Percentiles rank a stretch among this genome's conserved stretches.
Evolutionary conservation across 805 yeast genomes (phyloP).

Genomic region (Starmerella tilneyi): DNA sequence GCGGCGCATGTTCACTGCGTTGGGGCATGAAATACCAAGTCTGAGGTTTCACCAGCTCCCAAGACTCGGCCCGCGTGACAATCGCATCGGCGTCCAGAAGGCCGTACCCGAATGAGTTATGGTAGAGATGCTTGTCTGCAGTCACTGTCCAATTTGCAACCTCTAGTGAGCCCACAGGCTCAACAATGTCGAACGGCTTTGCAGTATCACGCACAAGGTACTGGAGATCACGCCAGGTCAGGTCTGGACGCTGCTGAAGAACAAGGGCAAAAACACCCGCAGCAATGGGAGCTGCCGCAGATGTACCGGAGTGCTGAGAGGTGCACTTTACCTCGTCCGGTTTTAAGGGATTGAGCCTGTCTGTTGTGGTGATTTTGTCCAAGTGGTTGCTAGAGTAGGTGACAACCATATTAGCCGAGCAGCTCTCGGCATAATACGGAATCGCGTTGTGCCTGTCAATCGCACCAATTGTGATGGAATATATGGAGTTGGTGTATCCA

Average conservation of each 20-base stretch:
- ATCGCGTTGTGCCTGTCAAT: constrained; percentile 78
- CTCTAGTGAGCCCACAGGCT: constrained; percentile 29
- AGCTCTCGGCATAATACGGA: constrained; percentile 83
- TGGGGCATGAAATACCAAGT: constrained; percentile 52
- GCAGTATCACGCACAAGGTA: constrained; percentile 67
- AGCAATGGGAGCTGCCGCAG: constrained; percentile 97
- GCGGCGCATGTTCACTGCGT: not conserved
- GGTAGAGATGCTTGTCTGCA: constrained; percentile 56
- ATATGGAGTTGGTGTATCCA: constrained; percentile 92
- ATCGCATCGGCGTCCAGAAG: constrained; percentile 71
- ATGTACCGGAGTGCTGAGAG: constrained; percentile 81
- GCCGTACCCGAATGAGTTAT: constrained; percentile 88
- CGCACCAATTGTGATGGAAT: constrained; percentile 90
- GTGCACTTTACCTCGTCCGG: constrained; percentile 42
- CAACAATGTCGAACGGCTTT: constrained; percentile 46
- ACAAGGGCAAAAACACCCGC: constrained; percentile 89
- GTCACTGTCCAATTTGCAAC: constrained; percentile 53
- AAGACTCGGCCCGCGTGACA: constrained; percentile 59
- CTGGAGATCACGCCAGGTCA: constrained; percentile 95
- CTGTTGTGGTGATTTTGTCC: constrained; percentile 77
- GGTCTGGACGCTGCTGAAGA: constrained; percentile 68
- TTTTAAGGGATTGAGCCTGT: constrained; percentile 15
- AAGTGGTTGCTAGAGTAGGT: constrained; percentile 88
- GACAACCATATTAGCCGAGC: constrained; percentile 89
- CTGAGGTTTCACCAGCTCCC: constrained; percentile 87